A percentile compares a stretch with the other conserved stretches of the same genome.
Conservation (phyloP, 2,329 filamentous ascomycete genomes). For the Pseudocercospora pini-densiflorae region DNA sequence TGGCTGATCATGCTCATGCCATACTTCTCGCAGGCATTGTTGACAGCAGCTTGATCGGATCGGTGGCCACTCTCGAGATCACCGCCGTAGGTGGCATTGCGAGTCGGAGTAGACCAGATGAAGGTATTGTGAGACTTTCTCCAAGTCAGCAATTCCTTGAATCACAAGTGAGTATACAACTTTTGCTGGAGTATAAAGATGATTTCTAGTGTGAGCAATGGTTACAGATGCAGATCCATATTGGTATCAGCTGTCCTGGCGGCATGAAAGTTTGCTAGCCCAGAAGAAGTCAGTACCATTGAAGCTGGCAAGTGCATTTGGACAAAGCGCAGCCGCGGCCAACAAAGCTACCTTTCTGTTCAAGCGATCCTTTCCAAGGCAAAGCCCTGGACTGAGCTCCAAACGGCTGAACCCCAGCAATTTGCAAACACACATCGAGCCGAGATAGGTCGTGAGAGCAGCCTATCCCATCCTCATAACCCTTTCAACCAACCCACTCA, state of each 20-base stretch:
- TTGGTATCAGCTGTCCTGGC: background rate
- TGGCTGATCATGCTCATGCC: background rate
- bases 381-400: too few relatives aligned
- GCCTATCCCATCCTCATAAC: conserved; percentile 3
- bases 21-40: background rate
- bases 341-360: background rate
- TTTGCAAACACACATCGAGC: background rate
- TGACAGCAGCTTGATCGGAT: background rate
- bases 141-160: too few relatives aligned
- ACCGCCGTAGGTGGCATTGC: background rate
- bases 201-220: too few relatives aligned
- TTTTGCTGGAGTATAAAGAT: too few relatives aligned
- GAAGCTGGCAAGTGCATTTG: background rate
- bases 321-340: background rate
- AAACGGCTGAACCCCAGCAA: too few relatives aligned
- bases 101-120: background rate
- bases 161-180: too few relatives aligned
- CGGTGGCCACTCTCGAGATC: background rate
- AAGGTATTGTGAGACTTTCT: too few relatives aligned
- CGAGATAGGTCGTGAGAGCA: background rate
- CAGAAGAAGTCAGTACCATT: background rate
- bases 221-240: too few relatives aligned
- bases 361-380: background rate
- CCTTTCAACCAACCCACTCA: conserved; percentile 17
- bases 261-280: background rate